These are phyloP conservation scores for Sclerotinia spermophila DNA, from an alignment of 2,329 filamentous ascomycete genomes.

Conservation along the genomic window DNA sequence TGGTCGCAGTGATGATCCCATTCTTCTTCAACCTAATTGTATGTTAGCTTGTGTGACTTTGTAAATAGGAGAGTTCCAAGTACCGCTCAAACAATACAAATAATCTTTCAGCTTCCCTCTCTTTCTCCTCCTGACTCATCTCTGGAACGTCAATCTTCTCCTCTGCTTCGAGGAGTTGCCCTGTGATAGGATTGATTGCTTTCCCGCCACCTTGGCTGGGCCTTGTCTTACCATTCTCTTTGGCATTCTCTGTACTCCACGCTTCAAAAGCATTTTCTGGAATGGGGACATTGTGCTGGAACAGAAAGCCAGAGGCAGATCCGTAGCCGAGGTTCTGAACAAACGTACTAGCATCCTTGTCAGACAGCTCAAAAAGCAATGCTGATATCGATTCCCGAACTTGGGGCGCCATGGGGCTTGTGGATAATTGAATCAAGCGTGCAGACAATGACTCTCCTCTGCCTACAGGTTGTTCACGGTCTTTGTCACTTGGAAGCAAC, in stretches of 20 bases:
- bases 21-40: conserved; percentile 33
- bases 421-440: conserved; percentile 72
- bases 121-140: conserved; percentile 90
- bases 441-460: conserved; percentile 70
- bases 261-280: conserved; percentile 62
- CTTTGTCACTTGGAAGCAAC: conserved; percentile 72
- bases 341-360: conserved; percentile 72
- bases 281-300: conserved; percentile 76
- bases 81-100: conserved; percentile 38
- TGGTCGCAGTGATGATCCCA: conserved; percentile 34
- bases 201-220: conserved; percentile 27
- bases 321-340: conserved; percentile 93
- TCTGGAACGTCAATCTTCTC: conserved; percentile 51
- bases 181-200: conserved; percentile 35
- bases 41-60: conserved; percentile 17
- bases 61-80: background rate
- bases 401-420: conserved; percentile 66
- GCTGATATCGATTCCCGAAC: conserved; percentile 72
- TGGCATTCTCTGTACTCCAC: conserved; percentile 38
- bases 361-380: conserved; percentile 83
- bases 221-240: conserved; percentile 28
- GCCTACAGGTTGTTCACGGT: conserved; percentile 75
- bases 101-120: conserved; percentile 57
- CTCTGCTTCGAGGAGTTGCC: conserved; percentile 33
- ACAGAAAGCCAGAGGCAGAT: conserved; percentile 84